These are phyloP conservation scores for Pestalotiopsis sp. DNA, from an alignment of 2,329 filamentous ascomycete species.

Conservation along the genomic window DNA sequence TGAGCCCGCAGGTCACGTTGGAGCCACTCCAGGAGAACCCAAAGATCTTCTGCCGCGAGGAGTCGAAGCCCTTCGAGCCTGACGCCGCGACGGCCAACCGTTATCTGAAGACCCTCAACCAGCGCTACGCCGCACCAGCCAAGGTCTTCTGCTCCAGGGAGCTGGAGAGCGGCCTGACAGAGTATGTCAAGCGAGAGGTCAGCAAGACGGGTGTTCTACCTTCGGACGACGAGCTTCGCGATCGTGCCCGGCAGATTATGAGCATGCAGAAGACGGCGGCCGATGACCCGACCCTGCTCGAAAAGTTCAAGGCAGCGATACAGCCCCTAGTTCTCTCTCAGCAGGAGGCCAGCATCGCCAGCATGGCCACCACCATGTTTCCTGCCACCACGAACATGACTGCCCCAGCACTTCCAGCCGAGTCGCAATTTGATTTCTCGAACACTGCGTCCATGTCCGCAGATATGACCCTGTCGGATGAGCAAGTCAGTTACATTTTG, in stretches of 20 bases:
- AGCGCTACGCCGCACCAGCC: conserved; percentile 48
- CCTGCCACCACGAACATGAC: neutral
- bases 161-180: conserved; percentile 56
- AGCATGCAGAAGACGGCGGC: conserved; percentile 51
- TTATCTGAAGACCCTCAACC: conserved; percentile 48
- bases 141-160: conserved; percentile 61
- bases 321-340: neutral
- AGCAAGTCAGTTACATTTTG: conserved; percentile 11
- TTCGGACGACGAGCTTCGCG: conserved; percentile 47
- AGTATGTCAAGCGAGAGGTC: conserved; percentile 48
- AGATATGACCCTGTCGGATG: conserved; percentile 1
- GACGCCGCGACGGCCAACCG: conserved; percentile 49
- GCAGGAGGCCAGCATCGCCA: neutral
- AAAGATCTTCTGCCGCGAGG: conserved; percentile 36
- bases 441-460: neutral
- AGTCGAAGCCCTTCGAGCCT: conserved; percentile 44
- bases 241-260: conserved; percentile 52
- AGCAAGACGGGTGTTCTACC: conserved; percentile 45
- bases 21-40: conserved; percentile 36
- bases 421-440: neutral
- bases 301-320: conserved; percentile 49
- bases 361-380: neutral
- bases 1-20: conserved; percentile 38
- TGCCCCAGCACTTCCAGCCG: neutral
- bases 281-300: conserved; percentile 55